These are phyloP conservation scores for Stachybotrys echinatus DNA, from an alignment of 2,329 filamentous ascomycete species.

Conservation along the genomic window DNA sequence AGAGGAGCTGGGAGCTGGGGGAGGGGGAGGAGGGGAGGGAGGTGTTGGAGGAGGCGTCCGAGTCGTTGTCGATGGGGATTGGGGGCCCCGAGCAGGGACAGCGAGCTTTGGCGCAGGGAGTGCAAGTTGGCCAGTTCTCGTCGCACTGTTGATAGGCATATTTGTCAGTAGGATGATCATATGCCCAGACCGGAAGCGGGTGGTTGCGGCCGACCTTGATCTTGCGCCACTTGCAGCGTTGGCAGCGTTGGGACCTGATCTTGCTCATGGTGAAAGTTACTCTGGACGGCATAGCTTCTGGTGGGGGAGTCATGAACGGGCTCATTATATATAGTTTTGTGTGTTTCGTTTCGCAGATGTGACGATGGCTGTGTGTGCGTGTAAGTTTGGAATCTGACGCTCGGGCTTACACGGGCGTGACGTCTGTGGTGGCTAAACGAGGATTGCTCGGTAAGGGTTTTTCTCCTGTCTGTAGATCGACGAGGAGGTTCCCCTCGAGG, in stretches of 20 bases:
- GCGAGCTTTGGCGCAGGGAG: neutral
- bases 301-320: neutral
- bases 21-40: neutral
- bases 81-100: conserved; percentile 1
- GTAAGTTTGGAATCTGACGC: too few relatives aligned
- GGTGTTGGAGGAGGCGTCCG: neutral
- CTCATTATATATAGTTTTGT: too few relatives aligned
- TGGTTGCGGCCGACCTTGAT: neutral
- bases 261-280: neutral
- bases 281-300: neutral
- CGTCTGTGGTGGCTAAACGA: too few relatives aligned
- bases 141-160: neutral
- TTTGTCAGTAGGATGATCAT: neutral
- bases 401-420: too few relatives aligned
- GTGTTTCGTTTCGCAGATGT: too few relatives aligned
- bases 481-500: too few relatives aligned
- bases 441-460: too few relatives aligned
- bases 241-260: neutral
- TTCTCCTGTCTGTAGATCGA: too few relatives aligned
- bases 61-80: neutral
- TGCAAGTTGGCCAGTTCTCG: conserved; percentile 2
- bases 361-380: too few relatives aligned
- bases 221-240: conserved; percentile 1
- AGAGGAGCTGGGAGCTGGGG: neutral
- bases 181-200: neutral